These are phyloP conservation scores for Astrothelium subdiscretum DNA, from an alignment of 495 filamentous ascomycete species.

Conservation along the genomic window DNA sequence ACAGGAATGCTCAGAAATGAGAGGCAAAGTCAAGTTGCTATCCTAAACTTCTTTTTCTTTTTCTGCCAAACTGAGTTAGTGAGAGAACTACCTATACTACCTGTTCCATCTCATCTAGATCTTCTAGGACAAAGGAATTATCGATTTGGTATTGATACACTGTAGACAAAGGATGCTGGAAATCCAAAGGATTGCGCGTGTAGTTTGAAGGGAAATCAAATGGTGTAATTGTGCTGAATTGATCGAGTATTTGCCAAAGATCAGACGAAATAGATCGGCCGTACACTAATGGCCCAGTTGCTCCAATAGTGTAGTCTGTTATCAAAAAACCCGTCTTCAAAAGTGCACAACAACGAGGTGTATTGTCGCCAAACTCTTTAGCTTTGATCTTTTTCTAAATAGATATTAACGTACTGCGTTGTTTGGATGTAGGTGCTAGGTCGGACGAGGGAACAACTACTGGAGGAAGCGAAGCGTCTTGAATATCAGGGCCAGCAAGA, in stretches of 20 bases:
- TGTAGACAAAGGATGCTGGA: no score
- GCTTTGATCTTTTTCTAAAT: not conserved
- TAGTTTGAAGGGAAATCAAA: slow-evolving; percentile 3
- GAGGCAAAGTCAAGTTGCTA: no score
- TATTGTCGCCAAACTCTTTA: not conserved
- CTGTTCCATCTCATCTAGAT: no score
- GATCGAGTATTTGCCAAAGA: not conserved
- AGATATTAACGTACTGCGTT: not conserved
- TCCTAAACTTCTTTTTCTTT: no score
- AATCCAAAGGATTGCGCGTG: not conserved
- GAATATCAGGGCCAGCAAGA: not conserved
- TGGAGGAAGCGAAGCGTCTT: not conserved
- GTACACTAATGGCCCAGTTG: not conserved
- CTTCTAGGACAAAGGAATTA: no score
- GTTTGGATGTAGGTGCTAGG: not conserved
- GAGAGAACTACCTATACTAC: no score
- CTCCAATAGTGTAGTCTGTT: not conserved
- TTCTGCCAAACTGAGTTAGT: no score
- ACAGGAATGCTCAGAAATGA: no score
- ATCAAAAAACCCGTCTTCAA: not conserved
- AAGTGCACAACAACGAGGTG: not conserved
- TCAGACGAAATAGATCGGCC: not conserved
- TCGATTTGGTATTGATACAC: no score
- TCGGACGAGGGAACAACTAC: not conserved
- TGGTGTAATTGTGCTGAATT: not conserved